Evolutionary conservation across 2,329 filamentous ascomycete genomes (phyloP).

Genomic region (Pseudogymnoascus sp.): DNA sequence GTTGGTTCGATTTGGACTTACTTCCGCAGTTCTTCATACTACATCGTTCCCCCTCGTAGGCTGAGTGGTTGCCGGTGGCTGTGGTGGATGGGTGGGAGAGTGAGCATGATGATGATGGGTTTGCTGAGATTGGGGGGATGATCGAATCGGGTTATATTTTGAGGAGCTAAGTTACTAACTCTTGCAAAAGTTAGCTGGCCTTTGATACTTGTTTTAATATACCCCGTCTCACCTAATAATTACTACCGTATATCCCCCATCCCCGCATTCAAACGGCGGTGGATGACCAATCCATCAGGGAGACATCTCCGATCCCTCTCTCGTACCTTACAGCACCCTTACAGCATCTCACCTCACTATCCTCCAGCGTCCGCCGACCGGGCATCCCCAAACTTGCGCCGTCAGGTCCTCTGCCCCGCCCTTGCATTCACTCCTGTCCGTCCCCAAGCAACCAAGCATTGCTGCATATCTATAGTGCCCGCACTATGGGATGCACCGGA

Average conservation of each 20-base stretch:
- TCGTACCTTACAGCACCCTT: not conserved
- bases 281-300: not conserved
- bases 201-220: not conserved
- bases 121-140: not conserved
- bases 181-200: not conserved
- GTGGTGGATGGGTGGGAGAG: not conserved
- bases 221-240: not conserved
- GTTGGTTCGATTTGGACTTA: not conserved
- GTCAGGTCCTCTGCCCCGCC: not conserved
- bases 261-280: not conserved
- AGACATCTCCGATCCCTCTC: not conserved
- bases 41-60: not conserved
- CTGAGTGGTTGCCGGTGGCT: not conserved
- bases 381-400: not conserved
- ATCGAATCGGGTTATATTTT: not conserved
- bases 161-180: not conserved
- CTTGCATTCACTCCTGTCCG: not conserved
- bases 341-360: not conserved
- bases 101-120: not conserved
- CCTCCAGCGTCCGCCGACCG: not conserved
- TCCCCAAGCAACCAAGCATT: not conserved
- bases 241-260: not conserved
- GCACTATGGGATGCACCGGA: not conserved
- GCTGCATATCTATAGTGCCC: not conserved
- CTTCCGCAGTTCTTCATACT: not conserved